These are phyloP conservation scores for Artemisia argyi DNA, from an alignment of 129 eudicot genomes.

Conservation along the genomic window DNA sequence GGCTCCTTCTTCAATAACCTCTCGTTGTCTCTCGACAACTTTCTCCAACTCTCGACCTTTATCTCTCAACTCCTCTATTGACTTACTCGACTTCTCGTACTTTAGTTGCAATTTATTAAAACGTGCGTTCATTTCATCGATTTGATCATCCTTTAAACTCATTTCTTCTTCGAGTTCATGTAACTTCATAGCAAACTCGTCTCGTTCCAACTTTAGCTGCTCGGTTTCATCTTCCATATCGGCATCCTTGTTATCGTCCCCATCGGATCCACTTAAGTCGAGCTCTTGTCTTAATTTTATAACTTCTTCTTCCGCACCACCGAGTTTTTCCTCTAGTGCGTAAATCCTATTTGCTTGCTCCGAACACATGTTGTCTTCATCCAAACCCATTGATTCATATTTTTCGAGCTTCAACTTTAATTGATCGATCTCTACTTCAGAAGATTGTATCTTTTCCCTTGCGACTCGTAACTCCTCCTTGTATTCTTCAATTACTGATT, in stretches of 20 bases:
- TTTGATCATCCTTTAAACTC: slow-evolving; percentile 48
- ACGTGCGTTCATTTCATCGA: slow-evolving; percentile 47
- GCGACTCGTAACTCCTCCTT: slow-evolving; percentile 61
- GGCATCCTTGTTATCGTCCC: slow-evolving; percentile 29
- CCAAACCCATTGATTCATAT: slow-evolving; percentile 32
- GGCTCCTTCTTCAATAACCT: slow-evolving; percentile 56
- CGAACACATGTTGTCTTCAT: slow-evolving; percentile 2
- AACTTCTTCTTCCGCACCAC: slow-evolving; percentile 43
- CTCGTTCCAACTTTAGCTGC: slow-evolving; percentile 43
- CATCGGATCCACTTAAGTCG: slow-evolving; percentile 34
- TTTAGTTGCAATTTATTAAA: slow-evolving; percentile 51
- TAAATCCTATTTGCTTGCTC: slow-evolving; percentile 13
- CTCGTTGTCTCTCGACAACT: slow-evolving; percentile 50
- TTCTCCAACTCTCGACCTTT: slow-evolving; percentile 45
- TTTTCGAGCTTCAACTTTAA: slow-evolving; percentile 45
- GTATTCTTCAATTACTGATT: slow-evolving; percentile 26
- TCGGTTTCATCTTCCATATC: slow-evolving; percentile 60
- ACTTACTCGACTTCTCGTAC: slow-evolving; percentile 33
- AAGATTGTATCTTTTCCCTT: slow-evolving; percentile 46
- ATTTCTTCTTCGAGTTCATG: slow-evolving; percentile 32
- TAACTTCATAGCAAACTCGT: slow-evolving; percentile 30
- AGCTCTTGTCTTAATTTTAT: slow-evolving; percentile 36
- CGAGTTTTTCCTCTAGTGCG: slow-evolving; percentile 32
- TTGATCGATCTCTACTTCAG: slow-evolving; percentile 52
- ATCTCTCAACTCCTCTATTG: slow-evolving; percentile 42